Evolutionary conservation across 257 asterid species (phyloP).

Genomic region (Agastache rugosa): DNA sequence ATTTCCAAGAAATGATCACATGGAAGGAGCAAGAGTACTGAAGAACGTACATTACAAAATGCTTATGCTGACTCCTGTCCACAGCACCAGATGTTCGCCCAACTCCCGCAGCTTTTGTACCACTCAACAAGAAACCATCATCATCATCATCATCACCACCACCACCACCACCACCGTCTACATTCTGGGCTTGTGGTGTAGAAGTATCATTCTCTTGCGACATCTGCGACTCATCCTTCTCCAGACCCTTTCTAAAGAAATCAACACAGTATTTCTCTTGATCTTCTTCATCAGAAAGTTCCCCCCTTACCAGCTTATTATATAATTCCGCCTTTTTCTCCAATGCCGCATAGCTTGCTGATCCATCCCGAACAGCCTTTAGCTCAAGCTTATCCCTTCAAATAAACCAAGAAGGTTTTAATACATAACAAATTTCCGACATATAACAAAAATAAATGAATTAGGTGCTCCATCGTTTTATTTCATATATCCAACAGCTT

Average conservation of each 20-base stretch:
- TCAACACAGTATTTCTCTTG: slow-evolving; percentile 92
- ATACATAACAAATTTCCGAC: neutral
- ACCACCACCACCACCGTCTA: slow-evolving; percentile 49
- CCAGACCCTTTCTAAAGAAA: slow-evolving; percentile 81
- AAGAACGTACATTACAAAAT: slow-evolving; percentile 74
- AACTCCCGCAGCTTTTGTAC: slow-evolving; percentile 62
- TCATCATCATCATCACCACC: slow-evolving; percentile 45
- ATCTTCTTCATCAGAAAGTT: slow-evolving; percentile 92
- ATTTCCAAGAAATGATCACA: slow-evolving; percentile 17
- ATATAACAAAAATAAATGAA: neutral
- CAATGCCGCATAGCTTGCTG: slow-evolving; percentile 91
- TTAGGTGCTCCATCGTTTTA: neutral
- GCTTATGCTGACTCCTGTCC: slow-evolving; percentile 84
- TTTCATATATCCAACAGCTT: slow-evolving; percentile 13
- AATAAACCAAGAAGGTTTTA: slow-evolving; percentile 6
- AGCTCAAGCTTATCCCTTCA: slow-evolving; percentile 93
- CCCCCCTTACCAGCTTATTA: slow-evolving; percentile 81
- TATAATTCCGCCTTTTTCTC: slow-evolving; percentile 90
- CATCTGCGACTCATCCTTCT: slow-evolving; percentile 44
- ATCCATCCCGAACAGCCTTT: slow-evolving; percentile 86
- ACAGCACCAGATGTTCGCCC: slow-evolving; percentile 61
- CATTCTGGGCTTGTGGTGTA: slow-evolving; percentile 45
- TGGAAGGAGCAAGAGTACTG: slow-evolving; percentile 17
- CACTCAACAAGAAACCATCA: slow-evolving; percentile 44
- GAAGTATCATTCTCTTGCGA: slow-evolving; percentile 45